Percentiles rank a stretch among this genome's conserved stretches.
phyloP scores from a whole-genome alignment of 108 stramenopile genomes.

The Cyclotella cryptica region DNA sequence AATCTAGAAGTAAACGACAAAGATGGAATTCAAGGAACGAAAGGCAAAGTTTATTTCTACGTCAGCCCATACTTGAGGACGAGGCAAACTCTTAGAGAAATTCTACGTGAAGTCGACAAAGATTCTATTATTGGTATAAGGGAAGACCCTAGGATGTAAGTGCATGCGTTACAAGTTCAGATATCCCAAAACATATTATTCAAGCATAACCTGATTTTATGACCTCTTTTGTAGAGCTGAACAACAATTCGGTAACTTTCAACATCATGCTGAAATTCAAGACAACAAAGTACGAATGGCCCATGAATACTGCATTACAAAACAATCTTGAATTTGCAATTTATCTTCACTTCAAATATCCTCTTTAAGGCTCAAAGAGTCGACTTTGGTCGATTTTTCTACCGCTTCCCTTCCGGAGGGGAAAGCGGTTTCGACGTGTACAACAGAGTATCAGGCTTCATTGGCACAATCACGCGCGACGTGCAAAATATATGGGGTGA shows the following conservation, averaged over 20 bases:
- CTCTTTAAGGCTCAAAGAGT: constrained; percentile 19
- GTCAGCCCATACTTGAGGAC: constrained; percentile 72
- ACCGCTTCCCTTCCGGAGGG: constrained; percentile 64
- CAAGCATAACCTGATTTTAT: neutral
- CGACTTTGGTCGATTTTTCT: constrained; percentile 71
- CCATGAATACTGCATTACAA: neutral
- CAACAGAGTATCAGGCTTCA: constrained; percentile 65
- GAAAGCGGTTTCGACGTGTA: constrained; percentile 78
- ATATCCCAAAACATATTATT: neutral
- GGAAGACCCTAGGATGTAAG: constrained; percentile 78
- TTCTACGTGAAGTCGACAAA: constrained; percentile 44
- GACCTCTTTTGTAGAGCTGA: constrained; percentile 39
- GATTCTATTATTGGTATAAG: constrained; percentile 64
- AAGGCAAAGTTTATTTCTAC: constrained; percentile 55
- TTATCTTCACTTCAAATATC: neutral
- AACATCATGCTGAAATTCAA: constrained; percentile 61
- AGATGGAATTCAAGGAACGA: neutral
- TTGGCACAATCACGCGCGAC: constrained; percentile 77
- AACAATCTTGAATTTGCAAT: neutral
- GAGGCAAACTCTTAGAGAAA: constrained; percentile 57
- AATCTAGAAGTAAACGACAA: neutral
- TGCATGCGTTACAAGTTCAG: neutral
- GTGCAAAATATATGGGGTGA: constrained; percentile 32
- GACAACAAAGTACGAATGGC: constrained; percentile 51
- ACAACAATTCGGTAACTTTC: constrained; percentile 90